phyloP scores from a whole-genome alignment of 176 grass and related monocot species.

The Carex pumila region DNA sequence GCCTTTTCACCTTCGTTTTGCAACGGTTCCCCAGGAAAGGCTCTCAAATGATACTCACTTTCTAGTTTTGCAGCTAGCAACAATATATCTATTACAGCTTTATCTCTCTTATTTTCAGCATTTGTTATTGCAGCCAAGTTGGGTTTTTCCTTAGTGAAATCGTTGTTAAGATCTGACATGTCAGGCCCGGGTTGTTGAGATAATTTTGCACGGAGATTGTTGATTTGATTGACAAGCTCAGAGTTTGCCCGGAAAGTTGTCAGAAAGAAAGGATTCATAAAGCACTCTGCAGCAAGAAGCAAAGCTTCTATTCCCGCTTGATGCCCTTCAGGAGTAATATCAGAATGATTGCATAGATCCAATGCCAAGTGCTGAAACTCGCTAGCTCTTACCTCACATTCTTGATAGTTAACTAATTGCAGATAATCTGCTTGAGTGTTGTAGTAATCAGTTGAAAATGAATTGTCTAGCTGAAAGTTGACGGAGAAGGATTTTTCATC shows the following conservation, averaged over 20 bases:
- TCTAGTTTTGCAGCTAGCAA: conserved; percentile 78
- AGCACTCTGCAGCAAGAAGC: conserved; percentile 84
- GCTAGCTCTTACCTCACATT: conserved; percentile 61
- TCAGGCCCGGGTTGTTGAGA: conserved; percentile 24
- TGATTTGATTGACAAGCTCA: conserved; percentile 48
- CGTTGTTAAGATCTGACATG: conserved; percentile 31
- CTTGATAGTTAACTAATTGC: conserved; percentile 56
- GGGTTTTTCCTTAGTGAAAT: conserved; percentile 38
- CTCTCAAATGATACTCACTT: conserved; percentile 45
- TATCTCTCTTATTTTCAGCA: conserved; percentile 75
- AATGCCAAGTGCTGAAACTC: conserved; percentile 81
- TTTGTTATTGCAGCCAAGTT: conserved; percentile 34
- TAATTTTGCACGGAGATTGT: conserved; percentile 47
- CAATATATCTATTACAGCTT: conserved; percentile 75
- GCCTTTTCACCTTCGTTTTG: conserved; percentile 12
- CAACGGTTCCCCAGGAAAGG: conserved; percentile 39
- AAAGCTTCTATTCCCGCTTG: conserved; percentile 90
- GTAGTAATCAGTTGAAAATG: conserved; percentile 55
- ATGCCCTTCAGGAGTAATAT: conserved; percentile 63
- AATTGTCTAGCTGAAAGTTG: conserved; percentile 55
- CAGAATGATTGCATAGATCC: conserved; percentile 56
- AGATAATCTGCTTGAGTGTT: conserved; percentile 78
- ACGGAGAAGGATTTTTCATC: conserved; percentile 31
- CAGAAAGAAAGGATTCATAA: conserved; percentile 83
- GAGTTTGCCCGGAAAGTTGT: conserved; percentile 46